These are phyloP conservation scores for Planoprotostelium fungivorum DNA, from an alignment of 78 protist species.

Conservation along the genomic window DNA sequence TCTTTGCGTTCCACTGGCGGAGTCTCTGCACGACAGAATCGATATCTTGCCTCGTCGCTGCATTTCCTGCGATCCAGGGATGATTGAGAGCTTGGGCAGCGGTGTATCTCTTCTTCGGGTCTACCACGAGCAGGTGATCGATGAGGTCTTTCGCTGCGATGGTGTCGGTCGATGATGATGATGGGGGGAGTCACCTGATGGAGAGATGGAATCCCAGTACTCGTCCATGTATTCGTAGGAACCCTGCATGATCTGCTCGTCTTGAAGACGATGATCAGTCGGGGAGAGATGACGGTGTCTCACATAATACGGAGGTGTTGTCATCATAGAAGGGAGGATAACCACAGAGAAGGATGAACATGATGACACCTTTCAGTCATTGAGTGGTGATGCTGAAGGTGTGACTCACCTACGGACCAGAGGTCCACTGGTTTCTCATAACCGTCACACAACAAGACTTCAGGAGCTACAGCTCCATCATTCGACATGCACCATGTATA, in stretches of 20 bases:
- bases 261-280: neutral
- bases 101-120: constrained; percentile 37
- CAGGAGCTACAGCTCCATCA: constrained; percentile 47
- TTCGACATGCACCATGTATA: neutral
- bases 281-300: neutral
- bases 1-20: neutral
- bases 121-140: constrained; percentile 16
- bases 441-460: constrained; percentile 46
- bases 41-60: neutral
- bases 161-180: neutral
- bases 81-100: constrained; percentile 55
- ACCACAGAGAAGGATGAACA: constrained; percentile 59
- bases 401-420: constrained; percentile 63
- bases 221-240: neutral
- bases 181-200: too few relatives aligned
- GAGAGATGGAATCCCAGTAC: neutral
- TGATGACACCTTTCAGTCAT: constrained; percentile 39
- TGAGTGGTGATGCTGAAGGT: neutral
- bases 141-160: constrained; percentile 59
- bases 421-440: constrained; percentile 67
- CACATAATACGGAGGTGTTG: neutral
- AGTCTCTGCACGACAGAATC: neutral
- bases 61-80: constrained; percentile 27
- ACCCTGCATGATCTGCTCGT: constrained; percentile 1
- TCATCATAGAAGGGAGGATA: constrained; percentile 70